Evolutionary conservation across 1,284 basidiomycete genomes (phyloP).

Genomic region (Cutaneotrichosporon sp.): DNA sequence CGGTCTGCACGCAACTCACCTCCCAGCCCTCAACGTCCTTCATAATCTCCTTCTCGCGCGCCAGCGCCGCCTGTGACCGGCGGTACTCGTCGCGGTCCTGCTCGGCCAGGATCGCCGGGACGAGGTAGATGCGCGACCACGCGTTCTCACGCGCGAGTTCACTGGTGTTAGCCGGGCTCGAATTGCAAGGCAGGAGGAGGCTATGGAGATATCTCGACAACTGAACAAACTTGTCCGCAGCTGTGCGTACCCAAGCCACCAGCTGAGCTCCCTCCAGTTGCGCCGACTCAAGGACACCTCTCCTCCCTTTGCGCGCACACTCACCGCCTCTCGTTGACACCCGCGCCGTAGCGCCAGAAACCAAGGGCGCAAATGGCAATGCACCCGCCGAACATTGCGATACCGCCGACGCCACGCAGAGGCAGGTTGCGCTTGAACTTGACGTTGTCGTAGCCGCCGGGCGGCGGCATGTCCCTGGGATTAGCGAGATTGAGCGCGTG

Average conservation of each 20-base stretch:
- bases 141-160: constrained; percentile 90
- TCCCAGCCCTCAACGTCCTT: constrained; percentile 92
- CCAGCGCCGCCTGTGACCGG: constrained; percentile 73
- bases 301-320: constrained; percentile 41
- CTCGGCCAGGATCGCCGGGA: constrained; percentile 88
- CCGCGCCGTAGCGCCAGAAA: constrained; percentile 86
- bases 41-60: constrained; percentile 89
- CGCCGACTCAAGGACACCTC: not conserved
- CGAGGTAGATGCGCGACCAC: constrained; percentile 94
- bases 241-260: no score
- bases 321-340: constrained; percentile 89
- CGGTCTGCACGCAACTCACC: constrained; percentile 60
- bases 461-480: constrained; percentile 90
- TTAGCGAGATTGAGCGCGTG: constrained; percentile 8
- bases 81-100: constrained; percentile 87
- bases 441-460: constrained; percentile 87
- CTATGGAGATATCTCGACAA: not conserved
- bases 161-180: constrained; percentile 57
- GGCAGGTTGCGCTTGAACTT: constrained; percentile 97
- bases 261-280: not conserved
- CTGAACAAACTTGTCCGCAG: not conserved
- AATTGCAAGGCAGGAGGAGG: not conserved
- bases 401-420: constrained; percentile 82
- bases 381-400: constrained; percentile 80
- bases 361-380: constrained; percentile 84